Percentiles rank a stretch among this genome's conserved stretches.
phyloP scores from a whole-genome alignment of 306 rosid genomes.

The Coriaria nepalensis region DNA sequence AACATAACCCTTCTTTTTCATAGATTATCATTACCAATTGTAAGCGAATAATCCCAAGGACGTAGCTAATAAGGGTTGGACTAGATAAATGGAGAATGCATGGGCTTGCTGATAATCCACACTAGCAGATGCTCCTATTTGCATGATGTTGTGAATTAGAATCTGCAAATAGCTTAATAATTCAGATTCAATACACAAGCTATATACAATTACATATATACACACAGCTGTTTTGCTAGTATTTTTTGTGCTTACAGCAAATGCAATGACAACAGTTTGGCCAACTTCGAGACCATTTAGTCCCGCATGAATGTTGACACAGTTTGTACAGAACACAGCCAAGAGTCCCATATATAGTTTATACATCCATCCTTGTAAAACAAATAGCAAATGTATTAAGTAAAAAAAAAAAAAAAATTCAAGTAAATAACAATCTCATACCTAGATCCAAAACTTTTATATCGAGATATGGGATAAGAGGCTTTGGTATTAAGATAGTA shows the following conservation, averaged over 20 bases:
- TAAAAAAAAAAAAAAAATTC: too few relatives aligned
- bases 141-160: slow-evolving; percentile 65
- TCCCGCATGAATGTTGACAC: slow-evolving; percentile 92
- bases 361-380: slow-evolving; percentile 61
- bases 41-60: slow-evolving; percentile 60
- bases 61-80: slow-evolving; percentile 71
- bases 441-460: slow-evolving; percentile 73
- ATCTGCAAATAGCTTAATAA: slow-evolving; percentile 35
- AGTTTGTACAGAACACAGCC: slow-evolving; percentile 96
- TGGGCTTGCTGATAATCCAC: slow-evolving; percentile 73
- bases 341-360: slow-evolving; percentile 89
- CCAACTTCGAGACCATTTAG: slow-evolving; percentile 87
- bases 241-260: slow-evolving; percentile 48
- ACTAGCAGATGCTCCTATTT: slow-evolving; percentile 67
- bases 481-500: slow-evolving; percentile 85
- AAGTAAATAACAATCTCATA: slow-evolving; percentile 14
- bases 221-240: slow-evolving; percentile 8
- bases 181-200: not conserved
- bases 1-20: not conserved
- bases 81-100: slow-evolving; percentile 69
- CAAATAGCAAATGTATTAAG: too few relatives aligned
- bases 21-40: slow-evolving; percentile 41
- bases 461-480: slow-evolving; percentile 65
- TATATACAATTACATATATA: slow-evolving; percentile 11
- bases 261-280: slow-evolving; percentile 68